These are phyloP conservation scores for Carex littledalei DNA, from an alignment of 176 grass and related monocot species.

Conservation along the genomic window DNA sequence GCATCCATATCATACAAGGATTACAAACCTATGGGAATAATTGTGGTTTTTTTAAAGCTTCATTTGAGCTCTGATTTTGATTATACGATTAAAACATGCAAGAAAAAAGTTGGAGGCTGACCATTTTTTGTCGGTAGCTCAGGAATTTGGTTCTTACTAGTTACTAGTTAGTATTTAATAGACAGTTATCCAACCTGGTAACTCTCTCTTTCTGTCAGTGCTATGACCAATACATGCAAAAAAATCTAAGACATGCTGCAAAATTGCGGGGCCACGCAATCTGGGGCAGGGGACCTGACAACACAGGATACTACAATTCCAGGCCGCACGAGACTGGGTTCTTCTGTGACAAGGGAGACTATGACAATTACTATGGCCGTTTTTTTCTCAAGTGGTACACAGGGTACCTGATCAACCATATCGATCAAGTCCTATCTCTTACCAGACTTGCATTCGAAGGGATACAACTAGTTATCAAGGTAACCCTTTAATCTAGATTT, in stretches of 20 bases:
- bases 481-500: constrained; percentile 13
- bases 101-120: background rate
- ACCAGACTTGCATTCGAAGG: constrained; percentile 87
- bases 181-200: background rate
- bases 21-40: background rate
- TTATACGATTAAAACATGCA: background rate
- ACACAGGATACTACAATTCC: constrained; percentile 93
- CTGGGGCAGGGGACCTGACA: constrained; percentile 87
- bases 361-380: constrained; percentile 76
- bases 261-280: constrained; percentile 68
- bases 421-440: constrained; percentile 73
- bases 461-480: constrained; percentile 74
- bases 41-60: background rate
- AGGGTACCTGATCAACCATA: constrained; percentile 60
- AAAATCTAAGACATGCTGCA: constrained; percentile 58
- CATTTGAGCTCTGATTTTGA: background rate
- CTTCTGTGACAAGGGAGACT: constrained; percentile 87
- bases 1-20: background rate
- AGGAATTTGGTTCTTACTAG: background rate
- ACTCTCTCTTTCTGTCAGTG: constrained; percentile 41
- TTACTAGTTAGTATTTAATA: background rate
- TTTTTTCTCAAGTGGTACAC: constrained; percentile 99
- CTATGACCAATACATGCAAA: constrained; percentile 90
- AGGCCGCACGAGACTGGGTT: constrained; percentile 82
- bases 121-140: background rate